Percentiles rank a stretch among this genome's conserved stretches.
phyloP scores from a whole-genome alignment of 768 basidiomycete genomes.

The Mycena galericulata region DNA sequence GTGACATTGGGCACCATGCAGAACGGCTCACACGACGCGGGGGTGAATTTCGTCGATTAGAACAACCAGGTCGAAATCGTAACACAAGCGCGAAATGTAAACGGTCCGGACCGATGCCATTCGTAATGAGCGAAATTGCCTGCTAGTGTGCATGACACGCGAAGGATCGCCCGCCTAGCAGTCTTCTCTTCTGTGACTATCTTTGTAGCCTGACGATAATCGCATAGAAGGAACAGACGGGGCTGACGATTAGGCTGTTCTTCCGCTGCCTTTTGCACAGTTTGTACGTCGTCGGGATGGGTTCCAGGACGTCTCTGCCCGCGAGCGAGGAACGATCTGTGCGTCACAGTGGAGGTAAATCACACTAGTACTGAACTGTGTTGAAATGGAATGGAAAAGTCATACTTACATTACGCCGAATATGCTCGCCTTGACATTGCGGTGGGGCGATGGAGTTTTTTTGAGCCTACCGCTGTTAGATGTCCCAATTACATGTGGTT shows the following conservation, averaged over 20 bases:
- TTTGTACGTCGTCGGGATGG: slow-evolving; percentile 15
- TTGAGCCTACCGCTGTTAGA: too few species aligned
- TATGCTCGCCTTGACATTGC: slow-evolving; percentile 9
- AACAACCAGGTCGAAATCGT: slow-evolving; percentile 17
- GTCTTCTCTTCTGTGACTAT: too few species aligned
- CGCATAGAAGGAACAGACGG: slow-evolving; percentile 31
- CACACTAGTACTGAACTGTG: too few species aligned
- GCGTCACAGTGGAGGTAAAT: background rate
- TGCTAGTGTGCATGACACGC: too few species aligned
- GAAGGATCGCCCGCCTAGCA: too few species aligned
- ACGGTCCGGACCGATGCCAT: slow-evolving; percentile 18
- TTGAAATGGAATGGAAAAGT: background rate
- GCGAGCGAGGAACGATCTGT: slow-evolving; percentile 27
- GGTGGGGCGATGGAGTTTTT: background rate
- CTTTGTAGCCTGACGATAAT: too few species aligned
- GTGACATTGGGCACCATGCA: slow-evolving; percentile 36
- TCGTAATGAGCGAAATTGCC: too few species aligned
- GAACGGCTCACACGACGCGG: slow-evolving; percentile 23
- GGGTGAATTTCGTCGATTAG: slow-evolving; percentile 18
- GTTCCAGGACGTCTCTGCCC: slow-evolving; percentile 31
- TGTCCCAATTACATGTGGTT: too few species aligned
- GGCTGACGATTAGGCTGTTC: slow-evolving; percentile 15
- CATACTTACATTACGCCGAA: slow-evolving; percentile 22
- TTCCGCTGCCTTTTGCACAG: slow-evolving; percentile 29
- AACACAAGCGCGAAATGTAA: too few species aligned